phyloP scores from a whole-genome alignment of 148 eudicot genomes.

The Vaccinium vitisidaea region DNA sequence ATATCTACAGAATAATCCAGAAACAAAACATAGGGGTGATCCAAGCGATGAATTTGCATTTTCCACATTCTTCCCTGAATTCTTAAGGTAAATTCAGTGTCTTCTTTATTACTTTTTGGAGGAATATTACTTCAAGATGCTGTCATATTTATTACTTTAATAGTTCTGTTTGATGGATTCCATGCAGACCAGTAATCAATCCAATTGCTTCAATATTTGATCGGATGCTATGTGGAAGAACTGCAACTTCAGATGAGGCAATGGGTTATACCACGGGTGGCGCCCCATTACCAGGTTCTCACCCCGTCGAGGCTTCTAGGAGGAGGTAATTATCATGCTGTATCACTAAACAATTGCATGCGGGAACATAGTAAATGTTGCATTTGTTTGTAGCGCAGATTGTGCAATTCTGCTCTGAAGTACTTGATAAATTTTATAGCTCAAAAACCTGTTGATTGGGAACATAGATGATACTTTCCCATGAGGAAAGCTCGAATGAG shows the following conservation, averaged over 20 bases:
- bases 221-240: slow-evolving; percentile 80
- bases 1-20: slow-evolving; percentile 77
- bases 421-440: background rate
- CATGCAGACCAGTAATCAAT: slow-evolving; percentile 75
- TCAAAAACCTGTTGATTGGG: background rate
- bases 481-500: background rate
- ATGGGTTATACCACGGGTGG: slow-evolving; percentile 60
- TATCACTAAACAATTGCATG: background rate
- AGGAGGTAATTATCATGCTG: slow-evolving; percentile 61
- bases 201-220: slow-evolving; percentile 81
- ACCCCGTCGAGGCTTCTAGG: slow-evolving; percentile 88
- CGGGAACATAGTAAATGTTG: background rate
- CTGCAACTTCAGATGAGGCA: slow-evolving; percentile 47
- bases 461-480: background rate
- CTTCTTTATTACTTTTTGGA: background rate
- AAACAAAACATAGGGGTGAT: slow-evolving; percentile 86
- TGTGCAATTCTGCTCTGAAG: background rate
- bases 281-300: slow-evolving; percentile 83
- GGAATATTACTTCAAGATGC: background rate
- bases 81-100: slow-evolving; percentile 53
- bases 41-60: slow-evolving; percentile 98
- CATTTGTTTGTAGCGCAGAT: background rate
- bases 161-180: slow-evolving; percentile 13
- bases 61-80: slow-evolving; percentile 87
- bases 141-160: background rate